These are phyloP conservation scores for Rauvolfia tetraphylla DNA, from an alignment of 257 asterid species.

Conservation along the genomic window DNA sequence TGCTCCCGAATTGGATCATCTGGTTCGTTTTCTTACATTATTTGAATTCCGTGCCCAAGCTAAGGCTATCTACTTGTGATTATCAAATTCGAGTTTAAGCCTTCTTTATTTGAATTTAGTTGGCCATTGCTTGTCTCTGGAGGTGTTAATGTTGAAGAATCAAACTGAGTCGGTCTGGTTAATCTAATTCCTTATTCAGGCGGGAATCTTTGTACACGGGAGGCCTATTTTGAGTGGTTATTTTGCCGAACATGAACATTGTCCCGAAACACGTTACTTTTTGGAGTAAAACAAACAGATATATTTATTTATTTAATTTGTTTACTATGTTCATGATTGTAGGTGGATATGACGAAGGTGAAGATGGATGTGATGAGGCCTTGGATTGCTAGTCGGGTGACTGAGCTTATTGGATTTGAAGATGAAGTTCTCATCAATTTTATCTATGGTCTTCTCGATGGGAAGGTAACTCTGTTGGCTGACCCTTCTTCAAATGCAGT, in stretches of 20 bases:
- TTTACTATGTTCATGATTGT: slow-evolving; percentile 13
- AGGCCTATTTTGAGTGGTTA: slow-evolving; percentile 12
- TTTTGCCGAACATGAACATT: background rate
- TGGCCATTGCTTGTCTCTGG: background rate
- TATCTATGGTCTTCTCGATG: slow-evolving; percentile 83
- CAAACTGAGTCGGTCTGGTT: background rate
- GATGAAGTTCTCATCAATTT: slow-evolving; percentile 98
- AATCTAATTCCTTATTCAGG: background rate
- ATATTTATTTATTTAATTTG: background rate
- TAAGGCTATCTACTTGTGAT: background rate
- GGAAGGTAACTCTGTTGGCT: slow-evolving; percentile 48
- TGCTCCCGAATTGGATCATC: slow-evolving; percentile 86
- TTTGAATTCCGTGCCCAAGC: background rate
- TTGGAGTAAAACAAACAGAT: background rate
- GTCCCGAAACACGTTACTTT: background rate
- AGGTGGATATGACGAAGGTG: slow-evolving; percentile 94
- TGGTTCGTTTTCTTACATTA: slow-evolving; percentile 43
- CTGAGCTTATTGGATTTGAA: slow-evolving; percentile 96
- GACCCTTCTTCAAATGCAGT: background rate
- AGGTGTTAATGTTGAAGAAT: background rate
- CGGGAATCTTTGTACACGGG: slow-evolving; percentile 6
- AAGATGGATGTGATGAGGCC: slow-evolving; percentile 95
- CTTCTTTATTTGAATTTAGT: background rate
- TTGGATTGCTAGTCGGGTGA: slow-evolving; percentile 94
- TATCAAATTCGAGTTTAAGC: background rate